Evolutionary conservation across 2,329 filamentous ascomycete species (phyloP).

Genomic region (Clonostachys rhizophaga): DNA sequence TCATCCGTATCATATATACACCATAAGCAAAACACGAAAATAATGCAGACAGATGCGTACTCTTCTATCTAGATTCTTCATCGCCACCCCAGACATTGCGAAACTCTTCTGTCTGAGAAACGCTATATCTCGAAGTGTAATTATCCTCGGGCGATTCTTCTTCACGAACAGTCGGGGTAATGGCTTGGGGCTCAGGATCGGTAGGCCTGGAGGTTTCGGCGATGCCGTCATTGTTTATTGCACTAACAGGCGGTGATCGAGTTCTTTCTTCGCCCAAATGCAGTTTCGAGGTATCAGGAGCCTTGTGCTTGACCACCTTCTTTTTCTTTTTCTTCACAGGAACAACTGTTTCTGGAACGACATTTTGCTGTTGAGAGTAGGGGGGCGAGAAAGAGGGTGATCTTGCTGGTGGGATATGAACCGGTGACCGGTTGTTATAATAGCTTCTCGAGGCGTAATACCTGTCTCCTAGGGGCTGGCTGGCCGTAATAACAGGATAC

Average conservation of each 20-base stretch:
- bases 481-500: conserved; percentile 90
- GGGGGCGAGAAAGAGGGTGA: conserved; percentile 6
- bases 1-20: neutral
- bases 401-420: no score
- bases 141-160: neutral
- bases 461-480: conserved; percentile 62
- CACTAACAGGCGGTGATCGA: neutral
- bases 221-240: no score
- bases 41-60: neutral
- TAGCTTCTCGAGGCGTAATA: no score
- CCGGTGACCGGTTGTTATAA: no score
- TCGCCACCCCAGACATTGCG: conserved; percentile 35
- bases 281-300: conserved; percentile 18
- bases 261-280: conserved; percentile 7
- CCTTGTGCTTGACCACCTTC: conserved; percentile 23
- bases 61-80: neutral
- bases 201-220: no score
- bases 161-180: no score
- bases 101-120: conserved; percentile 35
- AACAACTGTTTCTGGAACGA: conserved; percentile 19
- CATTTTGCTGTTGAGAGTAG: conserved; percentile 6
- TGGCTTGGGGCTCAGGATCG: no score
- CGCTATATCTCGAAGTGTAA: conserved; percentile 14
- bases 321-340: conserved; percentile 29
- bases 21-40: neutral